Conservation (phyloP, 176 grass and related monocot species). For the Musa beccarii region DNA sequence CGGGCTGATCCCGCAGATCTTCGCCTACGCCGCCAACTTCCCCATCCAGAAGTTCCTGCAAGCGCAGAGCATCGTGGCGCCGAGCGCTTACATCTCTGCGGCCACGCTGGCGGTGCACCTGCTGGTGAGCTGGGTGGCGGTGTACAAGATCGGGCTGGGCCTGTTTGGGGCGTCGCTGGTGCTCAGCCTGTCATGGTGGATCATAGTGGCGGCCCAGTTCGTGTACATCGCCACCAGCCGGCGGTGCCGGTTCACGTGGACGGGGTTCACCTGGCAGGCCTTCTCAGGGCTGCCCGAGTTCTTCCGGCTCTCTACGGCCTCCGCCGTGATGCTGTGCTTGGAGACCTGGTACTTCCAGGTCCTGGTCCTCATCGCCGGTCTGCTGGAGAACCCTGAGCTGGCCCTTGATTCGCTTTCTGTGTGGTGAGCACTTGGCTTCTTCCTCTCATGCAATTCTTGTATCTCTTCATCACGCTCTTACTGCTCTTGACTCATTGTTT, state of each 20-base stretch:
- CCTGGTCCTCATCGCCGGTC: conserved; percentile 51
- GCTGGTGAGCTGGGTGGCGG: conserved; percentile 37
- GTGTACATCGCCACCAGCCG: conserved; percentile 24
- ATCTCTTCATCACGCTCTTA: no score
- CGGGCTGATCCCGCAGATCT: conserved; percentile 60
- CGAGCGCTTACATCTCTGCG: conserved; percentile 52
- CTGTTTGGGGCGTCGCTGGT: conserved; percentile 41
- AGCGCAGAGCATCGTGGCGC: conserved; percentile 57
- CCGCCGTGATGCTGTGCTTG: conserved; percentile 45
- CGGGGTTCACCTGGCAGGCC: conserved; percentile 41
- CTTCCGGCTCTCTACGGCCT: conserved; percentile 33
- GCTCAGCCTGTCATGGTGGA: conserved; percentile 34
- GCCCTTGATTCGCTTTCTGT: conserved; percentile 48
- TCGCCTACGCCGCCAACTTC: conserved; percentile 58
- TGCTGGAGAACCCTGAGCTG: conserved; percentile 49
- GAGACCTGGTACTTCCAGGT: conserved; percentile 50
- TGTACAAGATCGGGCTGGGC: conserved; percentile 39
- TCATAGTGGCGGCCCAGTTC: conserved; percentile 25
- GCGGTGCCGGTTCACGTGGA: conserved; percentile 35
- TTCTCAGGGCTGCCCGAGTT: conserved; percentile 33
- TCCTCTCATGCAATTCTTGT: neutral
- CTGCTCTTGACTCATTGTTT: no score
- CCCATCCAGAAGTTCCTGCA: conserved; percentile 68
- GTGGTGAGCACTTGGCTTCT: conserved; percentile 17
- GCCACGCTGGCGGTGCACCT: conserved; percentile 37